Evolutionary conservation across 371 early-diverging fungal genomes (phyloP), one percentile per base, ranked within the genome.

Genomic region (Mortierella sp.): DNA sequence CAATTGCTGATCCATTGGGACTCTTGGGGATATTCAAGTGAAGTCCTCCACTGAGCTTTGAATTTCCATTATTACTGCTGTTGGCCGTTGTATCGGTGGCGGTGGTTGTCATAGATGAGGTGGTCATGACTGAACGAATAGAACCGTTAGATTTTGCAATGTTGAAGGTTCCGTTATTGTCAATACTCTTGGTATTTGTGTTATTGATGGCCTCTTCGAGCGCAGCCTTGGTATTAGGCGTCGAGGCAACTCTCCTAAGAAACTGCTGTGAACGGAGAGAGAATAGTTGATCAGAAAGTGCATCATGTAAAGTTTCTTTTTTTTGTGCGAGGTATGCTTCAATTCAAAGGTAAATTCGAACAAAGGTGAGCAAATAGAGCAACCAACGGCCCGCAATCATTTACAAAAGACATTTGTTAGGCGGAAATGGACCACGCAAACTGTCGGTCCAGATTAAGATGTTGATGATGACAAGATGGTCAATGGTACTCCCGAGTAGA

Each of bases 161-260:
- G 64, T 32, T 65, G 68, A 29, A 56, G 64, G 26, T 68, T 19
- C 53, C 43, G 61, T 35, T 77, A 64, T 37, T 42, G 64, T 43
- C 69, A 45, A 34, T 43, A 56, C 64, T 63, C 43, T 74, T 79
- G 74, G 31, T 56, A 32, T 60, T 69, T 31, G 40, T 34, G 12
- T 73, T 62, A 43, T 68, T 57, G 66, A 71, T 23, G 54, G 75
- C 73, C 23, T 75, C 65, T 56, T 72, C 69, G 13, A 69, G 59
- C 13, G 70, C 66, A 0, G 70, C 72, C 62, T 87, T 86, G 28
- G 88, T 81, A 61, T 86, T 87, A 29, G 90, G 88, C 40, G 88
- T 84, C 32, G 90, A 89, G 35, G 86, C 88, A 31, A 87, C 79
- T 69, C 79, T 65, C 62, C 79, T 68, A 58, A 78, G 73, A 67